These are phyloP conservation scores for Lasiodiplodia gonubiensis DNA, from an alignment of 2,329 filamentous ascomycete species.

Conservation along the genomic window DNA sequence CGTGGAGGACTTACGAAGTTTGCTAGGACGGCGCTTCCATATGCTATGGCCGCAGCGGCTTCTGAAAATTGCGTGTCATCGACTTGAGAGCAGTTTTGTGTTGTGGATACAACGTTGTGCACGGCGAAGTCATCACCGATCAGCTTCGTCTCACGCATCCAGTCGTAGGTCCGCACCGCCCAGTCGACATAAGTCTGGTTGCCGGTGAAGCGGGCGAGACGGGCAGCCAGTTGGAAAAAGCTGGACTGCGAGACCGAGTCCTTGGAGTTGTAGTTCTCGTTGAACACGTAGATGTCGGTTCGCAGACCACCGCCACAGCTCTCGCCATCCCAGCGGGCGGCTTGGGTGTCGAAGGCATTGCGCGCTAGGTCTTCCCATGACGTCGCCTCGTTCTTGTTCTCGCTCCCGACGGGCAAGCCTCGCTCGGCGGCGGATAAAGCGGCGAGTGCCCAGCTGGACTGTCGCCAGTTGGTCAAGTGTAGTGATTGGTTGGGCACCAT, in stretches of 20 bases:
- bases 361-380: slow-evolving; percentile 70
- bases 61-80: slow-evolving; percentile 64
- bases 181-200: slow-evolving; percentile 64
- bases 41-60: slow-evolving; percentile 61
- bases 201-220: slow-evolving; percentile 72
- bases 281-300: slow-evolving; percentile 82
- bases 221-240: slow-evolving; percentile 81
- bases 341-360: slow-evolving; percentile 76
- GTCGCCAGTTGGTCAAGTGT: slow-evolving; percentile 65
- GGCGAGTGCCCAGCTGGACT: slow-evolving; percentile 74
- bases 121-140: slow-evolving; percentile 56
- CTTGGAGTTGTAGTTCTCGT: slow-evolving; percentile 81
- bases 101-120: slow-evolving; percentile 51
- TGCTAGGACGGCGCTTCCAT: slow-evolving; percentile 63
- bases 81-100: slow-evolving; percentile 54
- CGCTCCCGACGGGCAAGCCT: slow-evolving; percentile 62
- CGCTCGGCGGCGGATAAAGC: slow-evolving; percentile 72
- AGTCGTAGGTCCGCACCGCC: slow-evolving; percentile 71
- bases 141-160: slow-evolving; percentile 55
- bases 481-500: slow-evolving; percentile 41
- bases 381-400: slow-evolving; percentile 55
- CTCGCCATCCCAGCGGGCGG: slow-evolving; percentile 70
- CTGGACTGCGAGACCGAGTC: slow-evolving; percentile 81
- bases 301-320: slow-evolving; percentile 74
- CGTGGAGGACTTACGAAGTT: slow-evolving; percentile 50